These are phyloP conservation scores for Irpex sp. DNA, from an alignment of 1,284 basidiomycete species.

Conservation along the genomic window DNA sequence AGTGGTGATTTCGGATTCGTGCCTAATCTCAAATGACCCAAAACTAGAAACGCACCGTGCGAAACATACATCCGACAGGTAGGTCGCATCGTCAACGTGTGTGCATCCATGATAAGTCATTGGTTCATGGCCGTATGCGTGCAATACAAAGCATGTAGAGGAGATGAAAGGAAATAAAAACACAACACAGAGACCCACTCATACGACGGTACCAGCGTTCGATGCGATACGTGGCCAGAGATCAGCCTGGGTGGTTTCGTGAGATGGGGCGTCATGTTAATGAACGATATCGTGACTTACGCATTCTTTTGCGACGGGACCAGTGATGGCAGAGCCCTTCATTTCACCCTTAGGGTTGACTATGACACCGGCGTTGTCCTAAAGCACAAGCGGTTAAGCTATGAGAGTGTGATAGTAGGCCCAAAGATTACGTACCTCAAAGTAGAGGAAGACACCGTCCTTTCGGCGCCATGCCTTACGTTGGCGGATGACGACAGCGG, in stretches of 20 bases:
- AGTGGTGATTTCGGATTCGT: no score
- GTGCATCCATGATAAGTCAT: slow-evolving; percentile 7
- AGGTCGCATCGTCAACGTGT: neutral
- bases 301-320: slow-evolving; percentile 96
- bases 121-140: slow-evolving; percentile 14
- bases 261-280: neutral
- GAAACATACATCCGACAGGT: neutral
- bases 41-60: neutral
- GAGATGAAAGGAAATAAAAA: slow-evolving; percentile 19
- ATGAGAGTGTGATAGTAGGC: neutral
- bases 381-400: neutral
- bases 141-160: slow-evolving; percentile 20
- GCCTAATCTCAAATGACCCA: no score
- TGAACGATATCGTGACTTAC: slow-evolving; percentile 43
- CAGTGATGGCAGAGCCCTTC: slow-evolving; percentile 99
- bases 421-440: slow-evolving; percentile 61
- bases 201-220: slow-evolving; percentile 98
- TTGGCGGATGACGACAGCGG: slow-evolving; percentile 95
- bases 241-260: slow-evolving; percentile 65
- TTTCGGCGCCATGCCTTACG: slow-evolving; percentile 98
- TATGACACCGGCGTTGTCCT: slow-evolving; percentile 97
- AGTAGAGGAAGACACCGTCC: slow-evolving; percentile 99
- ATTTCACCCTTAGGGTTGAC: slow-evolving; percentile 99
- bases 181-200: slow-evolving; percentile 24
- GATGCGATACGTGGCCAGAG: slow-evolving; percentile 99